Base-by-base conservation (phyloP, 2,329 filamentous ascomycete species). In the Fusarium citri region DNA sequence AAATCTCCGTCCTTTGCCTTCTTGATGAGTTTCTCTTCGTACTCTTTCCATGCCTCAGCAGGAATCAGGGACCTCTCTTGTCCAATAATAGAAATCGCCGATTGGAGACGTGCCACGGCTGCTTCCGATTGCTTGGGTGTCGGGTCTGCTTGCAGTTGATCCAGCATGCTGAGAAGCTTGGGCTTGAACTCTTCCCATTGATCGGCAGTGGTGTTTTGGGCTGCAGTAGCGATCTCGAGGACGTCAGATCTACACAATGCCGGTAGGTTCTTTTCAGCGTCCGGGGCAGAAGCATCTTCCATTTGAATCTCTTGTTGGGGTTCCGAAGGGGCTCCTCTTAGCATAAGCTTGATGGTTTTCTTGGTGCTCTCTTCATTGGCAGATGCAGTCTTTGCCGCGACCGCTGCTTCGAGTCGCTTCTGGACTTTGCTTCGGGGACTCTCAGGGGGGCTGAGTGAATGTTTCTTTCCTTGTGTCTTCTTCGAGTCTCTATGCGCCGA, bases 11-110 rank as follows among this genome's bases (percentile, higher is more conserved):
- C 50, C 6, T 72, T 58, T 20, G 59, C 58, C 45, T 66, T 69
- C 4, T 49, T 34, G 37, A 58, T 16, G 37, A 78, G 73, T 57
- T 72, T 68, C 11, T 26, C 49, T 34, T 74, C 60, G 59, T 79
- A 78, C 9, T 2, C 37, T 4, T 42, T 22, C 75, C 76, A 76
- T 8, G 58, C 59, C 6, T 46, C 31, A 6, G 41, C 25, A 0
- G 77, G 72, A 14, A 79, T 72, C 28, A 59, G 50, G 16, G 63
- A 55, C n/a, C 49, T 63, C 31, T 66, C 64, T n/a, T 28, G 45
- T 23, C 72, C 28, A 18, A 58, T 59, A 10, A 40, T 45, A n/a
- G 45, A 11, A 28, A 59, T 30, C 7, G 61, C 65, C 16, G 11
- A 28, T 16, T 56, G 34, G 23, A 72, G 61, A 22, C 61, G 66